Evolutionary conservation across 2,329 filamentous ascomycete genomes (phyloP), one percentile per base, ranked within the genome.

Genomic region (Aureobasidium sp.): DNA sequence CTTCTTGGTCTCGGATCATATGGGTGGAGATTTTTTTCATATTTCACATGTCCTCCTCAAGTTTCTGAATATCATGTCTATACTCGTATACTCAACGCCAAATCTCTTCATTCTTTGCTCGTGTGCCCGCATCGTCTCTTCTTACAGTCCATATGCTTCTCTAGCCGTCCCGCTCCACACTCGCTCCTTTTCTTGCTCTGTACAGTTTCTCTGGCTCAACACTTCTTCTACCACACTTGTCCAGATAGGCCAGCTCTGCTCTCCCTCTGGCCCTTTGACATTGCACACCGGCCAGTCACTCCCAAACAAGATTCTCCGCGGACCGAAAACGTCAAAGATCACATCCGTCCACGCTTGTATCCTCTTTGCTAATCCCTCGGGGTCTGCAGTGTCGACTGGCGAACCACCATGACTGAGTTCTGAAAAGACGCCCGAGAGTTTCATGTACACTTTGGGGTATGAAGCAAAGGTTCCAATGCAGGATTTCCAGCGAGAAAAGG

Each of bases 251-350:
- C 91, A 96, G 36, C 89, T 86, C 25, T 78, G 75, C 52, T 81
- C 77, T 45, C 79, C 79, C 0, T 74, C 75, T 0, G 81, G 81
- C 2, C 82, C 82, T 0, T 84, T 83, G 37, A 90, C 77, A 65
- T 90, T 92, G 76, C 91, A 96, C 0, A 97, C 87, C 2, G 93
- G 92, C 93, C 93, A 97, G 74, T 97, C 91, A 66, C 88, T 92
- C 27, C 88, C 92, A 74, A 94, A 97, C 87, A 97, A 91, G 71
- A 94, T 82, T 66, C 90, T 82, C 25, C 78, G 72, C 0, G 88
- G 77, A 1, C 88, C 86, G 70, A 96, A 97, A 1, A 82, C 82
- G 31, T 85, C 82, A 58, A 95, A 83, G 0, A 92, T 77, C 58
- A 87, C 83, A 64, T 86, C 83, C 2, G 90, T 82, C 87, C 90